Conservation (phyloP, 2,329 filamentous ascomycete species). For the Colletotrichum agaves region DNA sequence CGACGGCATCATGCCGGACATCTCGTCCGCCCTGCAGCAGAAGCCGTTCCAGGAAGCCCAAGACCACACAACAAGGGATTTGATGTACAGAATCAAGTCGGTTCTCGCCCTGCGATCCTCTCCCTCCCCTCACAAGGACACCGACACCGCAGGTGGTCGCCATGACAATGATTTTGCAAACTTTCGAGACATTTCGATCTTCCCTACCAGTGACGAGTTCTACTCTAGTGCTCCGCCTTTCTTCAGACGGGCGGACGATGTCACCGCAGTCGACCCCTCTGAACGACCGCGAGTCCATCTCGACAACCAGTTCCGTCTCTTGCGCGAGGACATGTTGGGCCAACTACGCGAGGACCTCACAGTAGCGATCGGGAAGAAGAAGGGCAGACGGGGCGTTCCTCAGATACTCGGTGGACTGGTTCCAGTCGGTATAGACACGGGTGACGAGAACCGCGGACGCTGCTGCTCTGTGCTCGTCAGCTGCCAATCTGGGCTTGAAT, state of each 20-base stretch:
- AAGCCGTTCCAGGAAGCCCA: conserved; percentile 42
- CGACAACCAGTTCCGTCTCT: conserved; percentile 77
- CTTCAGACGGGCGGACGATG: conserved; percentile 62
- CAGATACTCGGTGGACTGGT: conserved; percentile 53
- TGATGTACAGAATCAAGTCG: conserved; percentile 53
- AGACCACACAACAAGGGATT: conserved; percentile 40
- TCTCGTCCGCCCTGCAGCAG: conserved; percentile 42
- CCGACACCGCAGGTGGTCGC: conserved; percentile 66
- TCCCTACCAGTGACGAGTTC: conserved; percentile 75
- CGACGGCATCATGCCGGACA: conserved; percentile 38
- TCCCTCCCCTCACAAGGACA: conserved; percentile 34
- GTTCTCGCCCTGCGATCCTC: conserved; percentile 45
- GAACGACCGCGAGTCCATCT: conserved; percentile 62
- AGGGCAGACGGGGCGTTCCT: conserved; percentile 49
- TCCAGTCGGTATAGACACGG: conserved; percentile 51
- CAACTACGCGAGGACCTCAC: conserved; percentile 72
- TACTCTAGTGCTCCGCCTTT: conserved; percentile 62
- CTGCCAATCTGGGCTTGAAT: conserved; percentile 58
- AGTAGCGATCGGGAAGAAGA: conserved; percentile 59
- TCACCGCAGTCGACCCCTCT: conserved; percentile 51
- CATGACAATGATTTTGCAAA: conserved; percentile 79
- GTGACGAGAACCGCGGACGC: conserved; percentile 43
- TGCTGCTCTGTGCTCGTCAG: conserved; percentile 50
- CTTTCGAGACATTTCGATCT: conserved; percentile 69
- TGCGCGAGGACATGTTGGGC: conserved; percentile 76